Evolutionary conservation across 2,329 filamentous ascomycete genomes (phyloP).

Genomic region (Penicillium frequentans): DNA sequence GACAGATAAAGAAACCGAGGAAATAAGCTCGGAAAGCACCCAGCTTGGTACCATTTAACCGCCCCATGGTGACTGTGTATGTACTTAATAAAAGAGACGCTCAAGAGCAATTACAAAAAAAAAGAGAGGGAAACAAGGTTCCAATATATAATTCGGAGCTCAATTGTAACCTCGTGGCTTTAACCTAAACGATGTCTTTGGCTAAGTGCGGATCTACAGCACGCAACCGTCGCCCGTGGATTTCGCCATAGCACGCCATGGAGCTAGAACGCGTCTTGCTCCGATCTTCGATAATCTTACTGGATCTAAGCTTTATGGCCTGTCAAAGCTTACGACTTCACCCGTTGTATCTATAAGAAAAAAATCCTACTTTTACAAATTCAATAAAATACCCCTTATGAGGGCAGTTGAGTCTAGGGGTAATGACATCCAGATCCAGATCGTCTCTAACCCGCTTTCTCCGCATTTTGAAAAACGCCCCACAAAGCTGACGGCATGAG

Average conservation of each 20-base stretch:
- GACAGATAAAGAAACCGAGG: conserved; percentile 25
- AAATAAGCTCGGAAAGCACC: conserved; percentile 25
- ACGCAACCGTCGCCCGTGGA: conserved; percentile 18
- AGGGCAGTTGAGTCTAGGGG: not conserved
- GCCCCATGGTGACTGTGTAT: conserved; percentile 8
- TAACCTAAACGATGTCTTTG: not conserved
- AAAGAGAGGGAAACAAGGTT: not conserved
- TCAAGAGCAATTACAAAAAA: not conserved
- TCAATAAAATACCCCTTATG: not conserved
- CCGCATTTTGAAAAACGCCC: not conserved
- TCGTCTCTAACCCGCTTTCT: not conserved
- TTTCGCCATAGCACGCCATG: conserved; percentile 28
- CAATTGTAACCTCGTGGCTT: conserved; percentile 2
- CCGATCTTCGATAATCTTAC: not conserved
- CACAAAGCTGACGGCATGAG: not conserved
- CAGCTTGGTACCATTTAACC: conserved; percentile 18
- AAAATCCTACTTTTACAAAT: not conserved
- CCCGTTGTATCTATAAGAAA: not conserved
- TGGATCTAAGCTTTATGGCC: not conserved
- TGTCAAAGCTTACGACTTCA: not conserved
- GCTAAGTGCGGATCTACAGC: conserved; percentile 6
- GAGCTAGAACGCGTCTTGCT: not conserved
- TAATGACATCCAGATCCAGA: not conserved
- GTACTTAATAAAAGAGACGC: not conserved
- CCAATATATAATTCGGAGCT: not conserved